Conservation (phyloP, 2,329 filamentous ascomycete species). For the Neofusicoccum laricinum region DNA sequence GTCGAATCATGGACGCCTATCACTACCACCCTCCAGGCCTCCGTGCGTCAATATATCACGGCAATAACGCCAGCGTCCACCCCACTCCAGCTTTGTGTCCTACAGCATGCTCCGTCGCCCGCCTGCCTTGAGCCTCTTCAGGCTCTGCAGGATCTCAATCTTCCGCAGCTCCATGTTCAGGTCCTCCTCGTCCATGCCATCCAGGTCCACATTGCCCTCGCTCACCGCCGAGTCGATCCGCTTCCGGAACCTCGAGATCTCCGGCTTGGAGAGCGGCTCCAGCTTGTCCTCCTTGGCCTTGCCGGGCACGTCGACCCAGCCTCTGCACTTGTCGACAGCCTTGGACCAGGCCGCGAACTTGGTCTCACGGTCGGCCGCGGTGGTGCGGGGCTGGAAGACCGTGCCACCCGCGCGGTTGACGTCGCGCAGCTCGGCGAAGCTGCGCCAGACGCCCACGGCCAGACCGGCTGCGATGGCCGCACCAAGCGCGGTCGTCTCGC, state of each 20-base stretch:
- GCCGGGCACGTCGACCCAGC: slow-evolving; percentile 52
- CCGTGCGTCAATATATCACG: background rate
- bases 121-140: background rate
- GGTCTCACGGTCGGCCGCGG: slow-evolving; percentile 49
- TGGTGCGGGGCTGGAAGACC: slow-evolving; percentile 63
- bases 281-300: background rate
- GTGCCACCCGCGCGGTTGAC: slow-evolving; percentile 65
- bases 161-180: slow-evolving; percentile 9
- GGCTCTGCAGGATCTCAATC: slow-evolving; percentile 12
- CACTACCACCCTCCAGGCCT: background rate
- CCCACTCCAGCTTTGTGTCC: background rate
- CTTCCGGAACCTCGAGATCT: background rate
- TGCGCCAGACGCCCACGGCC: slow-evolving; percentile 69
- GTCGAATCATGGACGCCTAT: slow-evolving; percentile 3
- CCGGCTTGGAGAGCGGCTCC: background rate
- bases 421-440: slow-evolving; percentile 65
- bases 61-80: background rate
- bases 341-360: slow-evolving; percentile 67
- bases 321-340: slow-evolving; percentile 69
- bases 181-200: slow-evolving; percentile 12
- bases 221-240: slow-evolving; percentile 1
- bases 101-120: background rate
- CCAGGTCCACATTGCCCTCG: background rate
- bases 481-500: slow-evolving; percentile 78
- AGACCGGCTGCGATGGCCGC: slow-evolving; percentile 80